phyloP scores from a whole-genome alignment of 2,329 filamentous ascomycete genomes.

The Epichloe typhina region DNA sequence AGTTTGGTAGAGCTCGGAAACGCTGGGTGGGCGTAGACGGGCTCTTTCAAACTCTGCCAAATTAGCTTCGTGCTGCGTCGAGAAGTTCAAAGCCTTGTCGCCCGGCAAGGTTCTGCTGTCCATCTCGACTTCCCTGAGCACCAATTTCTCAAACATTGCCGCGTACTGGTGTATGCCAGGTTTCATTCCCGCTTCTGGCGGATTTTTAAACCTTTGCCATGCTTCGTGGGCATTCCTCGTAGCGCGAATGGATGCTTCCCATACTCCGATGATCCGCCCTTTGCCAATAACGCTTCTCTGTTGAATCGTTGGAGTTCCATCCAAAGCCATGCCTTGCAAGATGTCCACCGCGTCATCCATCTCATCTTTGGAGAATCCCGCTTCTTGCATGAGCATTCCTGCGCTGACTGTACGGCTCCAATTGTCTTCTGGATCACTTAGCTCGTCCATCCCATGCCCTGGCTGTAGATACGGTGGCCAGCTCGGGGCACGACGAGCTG shows the following conservation, averaged over 20 bases:
- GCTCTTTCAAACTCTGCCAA: slow-evolving; percentile 52
- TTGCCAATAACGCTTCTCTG: slow-evolving; percentile 17
- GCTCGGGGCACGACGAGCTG: slow-evolving; percentile 32
- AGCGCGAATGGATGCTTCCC: slow-evolving; percentile 43
- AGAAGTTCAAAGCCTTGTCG: slow-evolving; percentile 40
- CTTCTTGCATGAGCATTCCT: slow-evolving; percentile 39
- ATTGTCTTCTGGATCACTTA: slow-evolving; percentile 35
- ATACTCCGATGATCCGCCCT: slow-evolving; percentile 18
- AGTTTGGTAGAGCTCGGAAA: slow-evolving; percentile 42
- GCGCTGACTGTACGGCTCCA: slow-evolving; percentile 40
- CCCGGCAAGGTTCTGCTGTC: slow-evolving; percentile 35
- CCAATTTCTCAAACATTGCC: slow-evolving; percentile 48
- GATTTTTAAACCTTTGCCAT: slow-evolving; percentile 36
- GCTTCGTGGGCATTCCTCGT: slow-evolving; percentile 50
- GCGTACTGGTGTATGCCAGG: slow-evolving; percentile 36
- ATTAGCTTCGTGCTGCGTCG: slow-evolving; percentile 28
- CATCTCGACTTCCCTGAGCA: slow-evolving; percentile 18
- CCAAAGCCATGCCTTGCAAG: slow-evolving; percentile 37
- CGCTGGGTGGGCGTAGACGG: slow-evolving; percentile 45
- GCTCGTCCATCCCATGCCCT: slow-evolving; percentile 47
- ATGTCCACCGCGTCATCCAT: slow-evolving; percentile 37
- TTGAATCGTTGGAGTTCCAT: slow-evolving; percentile 44
- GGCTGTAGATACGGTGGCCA: slow-evolving; percentile 50
- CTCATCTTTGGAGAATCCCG: slow-evolving; percentile 36
- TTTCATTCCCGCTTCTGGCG: slow-evolving; percentile 18